A percentile compares a stretch with the other conserved stretches of the same genome.
These are phyloP conservation scores for Pestalotiopsis sp. DNA, from an alignment of 2,329 filamentous ascomycete species.

Conservation along the genomic window DNA sequence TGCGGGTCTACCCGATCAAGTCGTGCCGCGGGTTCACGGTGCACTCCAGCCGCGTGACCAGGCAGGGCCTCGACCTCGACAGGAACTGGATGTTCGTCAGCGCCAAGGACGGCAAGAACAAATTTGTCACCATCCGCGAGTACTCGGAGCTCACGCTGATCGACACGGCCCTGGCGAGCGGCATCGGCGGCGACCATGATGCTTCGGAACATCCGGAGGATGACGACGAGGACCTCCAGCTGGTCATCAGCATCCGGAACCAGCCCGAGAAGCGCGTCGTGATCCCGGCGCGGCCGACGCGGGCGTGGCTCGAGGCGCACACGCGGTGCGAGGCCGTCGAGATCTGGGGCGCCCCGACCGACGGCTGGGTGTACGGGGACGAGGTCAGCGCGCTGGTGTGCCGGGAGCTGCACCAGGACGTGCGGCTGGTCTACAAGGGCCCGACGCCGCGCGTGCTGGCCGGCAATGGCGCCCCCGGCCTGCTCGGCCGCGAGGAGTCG, in stretches of 20 bases:
- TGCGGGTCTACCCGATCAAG: conserved; percentile 67
- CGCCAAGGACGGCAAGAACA: conserved; percentile 38
- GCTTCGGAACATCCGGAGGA: neutral
- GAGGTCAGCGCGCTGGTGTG: conserved; percentile 56
- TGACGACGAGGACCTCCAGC: conserved; percentile 33
- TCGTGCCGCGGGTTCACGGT: conserved; percentile 66
- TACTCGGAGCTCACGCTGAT: conserved; percentile 66
- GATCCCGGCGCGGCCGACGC: conserved; percentile 57
- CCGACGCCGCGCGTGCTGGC: conserved; percentile 55
- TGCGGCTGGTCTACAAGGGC: conserved; percentile 64
- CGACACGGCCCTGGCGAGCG: conserved; percentile 29
- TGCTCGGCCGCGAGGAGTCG: conserved; percentile 55
- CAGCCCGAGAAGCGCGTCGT: conserved; percentile 37
- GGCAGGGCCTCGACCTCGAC: conserved; percentile 63
- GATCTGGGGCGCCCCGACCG: conserved; percentile 62
- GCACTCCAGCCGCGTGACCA: conserved; percentile 50
- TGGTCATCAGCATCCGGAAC: conserved; percentile 50
- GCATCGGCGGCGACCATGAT: neutral
- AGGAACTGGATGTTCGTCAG: conserved; percentile 69
- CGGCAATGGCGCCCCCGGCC: conserved; percentile 56
- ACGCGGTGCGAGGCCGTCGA: conserved; percentile 50
- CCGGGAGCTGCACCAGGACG: conserved; percentile 55
- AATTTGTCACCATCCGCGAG: conserved; percentile 64
- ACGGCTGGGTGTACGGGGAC: conserved; percentile 55
- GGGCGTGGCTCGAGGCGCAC: conserved; percentile 55